Evolutionary conservation across 352 stramenopile species (phyloP).

Genomic region (Sclerospora graminicola): DNA sequence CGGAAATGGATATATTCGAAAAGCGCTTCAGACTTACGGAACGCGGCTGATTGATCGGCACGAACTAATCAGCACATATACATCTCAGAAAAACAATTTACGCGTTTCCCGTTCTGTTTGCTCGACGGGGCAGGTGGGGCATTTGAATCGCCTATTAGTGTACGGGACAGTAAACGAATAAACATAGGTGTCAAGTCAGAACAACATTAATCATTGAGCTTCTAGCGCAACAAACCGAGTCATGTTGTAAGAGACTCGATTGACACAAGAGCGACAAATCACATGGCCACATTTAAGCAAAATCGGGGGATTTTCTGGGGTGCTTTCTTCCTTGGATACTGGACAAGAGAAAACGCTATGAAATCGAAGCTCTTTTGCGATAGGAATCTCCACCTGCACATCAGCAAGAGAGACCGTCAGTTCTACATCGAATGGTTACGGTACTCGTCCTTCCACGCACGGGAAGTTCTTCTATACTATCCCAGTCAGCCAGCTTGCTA

Average conservation of each 20-base stretch:
- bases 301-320: slow-evolving; percentile 72
- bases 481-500: slow-evolving; percentile 68
- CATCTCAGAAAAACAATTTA: slow-evolving; percentile 55
- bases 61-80: too few species aligned
- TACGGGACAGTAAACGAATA: slow-evolving; percentile 1
- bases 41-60: slow-evolving; percentile 3
- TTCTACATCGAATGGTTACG: not conserved
- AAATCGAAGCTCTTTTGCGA: slow-evolving; percentile 73
- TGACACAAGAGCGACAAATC: slow-evolving; percentile 75
- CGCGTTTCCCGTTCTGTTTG: slow-evolving; percentile 66
- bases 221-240: slow-evolving; percentile 31
- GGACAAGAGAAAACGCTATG: slow-evolving; percentile 84
- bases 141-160: slow-evolving; percentile 69
- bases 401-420: slow-evolving; percentile 1
- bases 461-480: slow-evolving; percentile 58
- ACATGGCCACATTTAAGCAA: slow-evolving; percentile 83
- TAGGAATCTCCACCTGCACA: slow-evolving; percentile 57
- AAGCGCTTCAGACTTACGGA: slow-evolving; percentile 20
- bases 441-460: slow-evolving; percentile 15
- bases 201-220: not conserved
- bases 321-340: slow-evolving; percentile 81
- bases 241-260: slow-evolving; percentile 74
- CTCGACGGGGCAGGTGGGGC: slow-evolving; percentile 76
- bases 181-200: not conserved
- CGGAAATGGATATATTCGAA: slow-evolving; percentile 34